These are phyloP conservation scores for Abortiporus biennis DNA, from an alignment of 1,284 basidiomycete species.

Conservation along the genomic window DNA sequence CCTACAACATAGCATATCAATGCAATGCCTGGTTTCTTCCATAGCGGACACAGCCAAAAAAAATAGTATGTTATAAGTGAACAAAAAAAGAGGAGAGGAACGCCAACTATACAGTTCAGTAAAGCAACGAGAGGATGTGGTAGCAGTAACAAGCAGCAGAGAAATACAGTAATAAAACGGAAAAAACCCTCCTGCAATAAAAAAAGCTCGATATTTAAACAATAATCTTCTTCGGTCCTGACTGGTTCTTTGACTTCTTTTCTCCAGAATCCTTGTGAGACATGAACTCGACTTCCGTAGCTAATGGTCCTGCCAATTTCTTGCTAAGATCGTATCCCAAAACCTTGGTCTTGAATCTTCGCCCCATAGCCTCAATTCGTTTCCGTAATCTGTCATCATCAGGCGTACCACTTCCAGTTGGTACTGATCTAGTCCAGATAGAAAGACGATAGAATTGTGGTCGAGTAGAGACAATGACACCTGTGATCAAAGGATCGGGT, in stretches of 20 bases:
- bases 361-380: slow-evolving; percentile 59
- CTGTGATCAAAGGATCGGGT: slow-evolving; percentile 77
- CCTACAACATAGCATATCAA: no score
- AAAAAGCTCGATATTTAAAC: slow-evolving; percentile 38
- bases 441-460: slow-evolving; percentile 95
- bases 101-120: slow-evolving; percentile 1
- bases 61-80: background rate
- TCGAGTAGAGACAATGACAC: slow-evolving; percentile 92
- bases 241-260: slow-evolving; percentile 83
- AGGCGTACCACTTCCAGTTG: slow-evolving; percentile 29
- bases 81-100: background rate
- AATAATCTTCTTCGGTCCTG: slow-evolving; percentile 80
- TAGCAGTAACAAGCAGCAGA: background rate
- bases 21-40: no score
- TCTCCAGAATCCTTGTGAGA: slow-evolving; percentile 95
- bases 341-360: slow-evolving; percentile 89
- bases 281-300: slow-evolving; percentile 91
- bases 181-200: slow-evolving; percentile 5
- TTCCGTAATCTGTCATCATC: slow-evolving; percentile 41
- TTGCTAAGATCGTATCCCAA: slow-evolving; percentile 75
- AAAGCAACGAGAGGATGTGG: slow-evolving; percentile 16
- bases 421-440: slow-evolving; percentile 92
- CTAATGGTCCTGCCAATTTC: slow-evolving; percentile 75
- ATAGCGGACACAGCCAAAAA: no score
- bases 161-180: slow-evolving; percentile 4